Conservation (phyloP, 768 basidiomycete genomes). For the Lactarius tabidus region DNA sequence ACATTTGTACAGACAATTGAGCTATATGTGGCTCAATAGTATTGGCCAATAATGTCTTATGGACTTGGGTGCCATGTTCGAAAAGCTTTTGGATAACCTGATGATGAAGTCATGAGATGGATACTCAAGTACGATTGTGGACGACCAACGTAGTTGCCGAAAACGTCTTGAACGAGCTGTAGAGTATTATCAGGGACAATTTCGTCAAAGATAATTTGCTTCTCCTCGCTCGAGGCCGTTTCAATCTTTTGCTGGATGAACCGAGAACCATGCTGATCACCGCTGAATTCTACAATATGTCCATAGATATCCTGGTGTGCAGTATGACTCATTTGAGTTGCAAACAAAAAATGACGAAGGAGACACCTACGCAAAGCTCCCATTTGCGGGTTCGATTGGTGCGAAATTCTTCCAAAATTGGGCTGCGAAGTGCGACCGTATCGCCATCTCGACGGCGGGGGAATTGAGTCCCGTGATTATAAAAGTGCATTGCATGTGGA, state of each 20-base stretch:
- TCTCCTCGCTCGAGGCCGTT: conserved; percentile 71
- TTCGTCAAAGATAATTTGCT: conserved; percentile 78
- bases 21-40: conserved; percentile 78
- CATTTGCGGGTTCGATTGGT: conserved; percentile 74
- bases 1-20: conserved; percentile 81
- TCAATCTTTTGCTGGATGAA: conserved; percentile 91
- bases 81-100: conserved; percentile 94
- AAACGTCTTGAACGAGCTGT: conserved; percentile 84
- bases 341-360: conserved; percentile 2
- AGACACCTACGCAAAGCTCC: conserved; percentile 55
- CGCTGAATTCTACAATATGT: conserved; percentile 85
- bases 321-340: conserved; percentile 2
- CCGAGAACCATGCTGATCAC: conserved; percentile 96
- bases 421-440: conserved; percentile 51
- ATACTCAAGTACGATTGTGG: not conserved
- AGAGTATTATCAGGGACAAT: conserved; percentile 73
- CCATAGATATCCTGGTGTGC: conserved; percentile 73
- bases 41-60: conserved; percentile 64
- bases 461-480: conserved; percentile 38
- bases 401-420: conserved; percentile 81
- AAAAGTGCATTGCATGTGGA: conserved; percentile 23
- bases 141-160: conserved; percentile 85
- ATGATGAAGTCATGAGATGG: conserved; percentile 14
- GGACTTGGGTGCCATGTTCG: conserved; percentile 74
- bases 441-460: conserved; percentile 44